phyloP scores from a whole-genome alignment of 2,329 filamentous ascomycete genomes.

The Kalaharituber pfeilii region DNA sequence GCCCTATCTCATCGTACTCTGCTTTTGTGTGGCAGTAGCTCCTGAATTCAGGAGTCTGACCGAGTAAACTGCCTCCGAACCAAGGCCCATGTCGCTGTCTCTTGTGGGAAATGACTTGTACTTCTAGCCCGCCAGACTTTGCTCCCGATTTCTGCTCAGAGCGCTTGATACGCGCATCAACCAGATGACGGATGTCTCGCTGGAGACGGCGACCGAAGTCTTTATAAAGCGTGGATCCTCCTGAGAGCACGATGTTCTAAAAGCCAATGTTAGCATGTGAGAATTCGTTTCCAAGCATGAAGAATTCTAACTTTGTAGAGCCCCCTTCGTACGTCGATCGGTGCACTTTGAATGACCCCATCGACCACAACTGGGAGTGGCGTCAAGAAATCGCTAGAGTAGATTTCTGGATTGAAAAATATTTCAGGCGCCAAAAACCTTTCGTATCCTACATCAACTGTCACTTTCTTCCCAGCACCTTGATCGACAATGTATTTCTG shows the following conservation, averaged over 20 bases:
- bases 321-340: slow-evolving; percentile 89
- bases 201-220: slow-evolving; percentile 93
- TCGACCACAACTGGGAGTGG: slow-evolving; percentile 89
- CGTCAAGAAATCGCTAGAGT: slow-evolving; percentile 95
- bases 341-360: slow-evolving; percentile 89
- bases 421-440: slow-evolving; percentile 96
- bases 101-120: slow-evolving; percentile 95
- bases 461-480: slow-evolving; percentile 66
- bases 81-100: slow-evolving; percentile 92
- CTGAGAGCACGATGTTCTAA: slow-evolving; percentile 86
- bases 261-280: background rate
- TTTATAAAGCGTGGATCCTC: slow-evolving; percentile 94
- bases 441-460: slow-evolving; percentile 91
- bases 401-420: slow-evolving; percentile 99
- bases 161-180: slow-evolving; percentile 79
- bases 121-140: slow-evolving; percentile 82
- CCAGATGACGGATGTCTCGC: slow-evolving; percentile 88
- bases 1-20: slow-evolving; percentile 86
- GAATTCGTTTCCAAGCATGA: background rate
- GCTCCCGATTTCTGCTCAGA: slow-evolving; percentile 85
- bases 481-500: slow-evolving; percentile 75
- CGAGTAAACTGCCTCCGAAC: slow-evolving; percentile 93
- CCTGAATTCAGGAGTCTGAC: slow-evolving; percentile 93
- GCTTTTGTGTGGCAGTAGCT: slow-evolving; percentile 96
- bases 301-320: slow-evolving; percentile 52